phyloP scores from a whole-genome alignment of 352 stramenopile species.

The Pythium aristosporum region DNA sequence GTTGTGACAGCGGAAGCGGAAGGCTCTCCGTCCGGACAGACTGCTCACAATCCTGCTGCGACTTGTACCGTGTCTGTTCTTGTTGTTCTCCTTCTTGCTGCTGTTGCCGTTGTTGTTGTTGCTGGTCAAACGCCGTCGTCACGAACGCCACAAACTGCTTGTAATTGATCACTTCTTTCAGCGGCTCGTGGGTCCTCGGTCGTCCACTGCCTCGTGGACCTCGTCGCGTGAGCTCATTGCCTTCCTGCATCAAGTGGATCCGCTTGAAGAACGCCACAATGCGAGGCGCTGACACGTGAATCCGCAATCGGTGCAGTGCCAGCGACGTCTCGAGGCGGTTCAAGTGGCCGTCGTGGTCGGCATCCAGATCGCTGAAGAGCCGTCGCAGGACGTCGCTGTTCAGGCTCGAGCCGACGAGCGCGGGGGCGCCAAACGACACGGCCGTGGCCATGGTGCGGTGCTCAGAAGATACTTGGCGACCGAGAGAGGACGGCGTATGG shows the following conservation, averaged over 20 bases:
- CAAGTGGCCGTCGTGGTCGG: slow-evolving; percentile 61
- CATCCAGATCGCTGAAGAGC: slow-evolving; percentile 79
- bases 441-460: slow-evolving; percentile 63
- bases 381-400: slow-evolving; percentile 62
- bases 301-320: slow-evolving; percentile 68
- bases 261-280: slow-evolving; percentile 73
- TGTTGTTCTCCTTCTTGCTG: not conserved
- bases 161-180: slow-evolving; percentile 73
- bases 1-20: not conserved
- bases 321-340: slow-evolving; percentile 75
- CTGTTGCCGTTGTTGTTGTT: slow-evolving; percentile 13
- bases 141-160: slow-evolving; percentile 77
- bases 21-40: not conserved
- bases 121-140: slow-evolving; percentile 42
- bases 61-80: not conserved
- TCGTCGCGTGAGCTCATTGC: not conserved
- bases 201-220: not conserved
- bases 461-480: slow-evolving; percentile 68
- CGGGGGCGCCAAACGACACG: slow-evolving; percentile 50
- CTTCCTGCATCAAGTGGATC: slow-evolving; percentile 28
- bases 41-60: not conserved
- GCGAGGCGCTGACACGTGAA: slow-evolving; percentile 49
- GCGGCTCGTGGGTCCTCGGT: slow-evolving; percentile 20
- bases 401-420: slow-evolving; percentile 23
- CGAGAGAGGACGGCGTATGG: slow-evolving; percentile 40